Evolutionary conservation across 2,329 filamentous ascomycete species (phyloP).

Genomic region (Fusarium sterilihyphosum): DNA sequence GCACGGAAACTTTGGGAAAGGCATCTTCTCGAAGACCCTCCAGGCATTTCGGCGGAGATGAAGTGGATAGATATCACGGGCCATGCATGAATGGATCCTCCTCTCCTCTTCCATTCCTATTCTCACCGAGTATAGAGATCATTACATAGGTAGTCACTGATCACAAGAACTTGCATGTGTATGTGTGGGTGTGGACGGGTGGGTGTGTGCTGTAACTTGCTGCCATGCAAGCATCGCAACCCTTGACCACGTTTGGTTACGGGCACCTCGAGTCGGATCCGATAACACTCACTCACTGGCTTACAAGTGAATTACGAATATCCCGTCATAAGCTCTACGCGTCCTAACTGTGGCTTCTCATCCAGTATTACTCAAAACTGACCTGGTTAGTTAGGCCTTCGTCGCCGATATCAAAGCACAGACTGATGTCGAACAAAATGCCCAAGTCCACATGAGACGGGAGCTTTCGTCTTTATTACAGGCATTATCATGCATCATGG

Average conservation of each 20-base stretch:
- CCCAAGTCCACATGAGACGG: neutral
- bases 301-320: slow-evolving; percentile 4
- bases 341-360: neutral
- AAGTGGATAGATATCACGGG: neutral
- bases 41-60: neutral
- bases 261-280: neutral
- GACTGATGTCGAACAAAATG: neutral
- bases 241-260: neutral
- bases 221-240: slow-evolving; percentile 1
- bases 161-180: neutral
- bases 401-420: neutral
- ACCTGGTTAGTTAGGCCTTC: neutral
- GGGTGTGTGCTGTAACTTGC: neutral
- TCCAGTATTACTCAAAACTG: neutral
- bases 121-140: neutral
- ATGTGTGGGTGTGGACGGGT: neutral
- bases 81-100: neutral
- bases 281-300: neutral
- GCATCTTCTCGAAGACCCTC: neutral
- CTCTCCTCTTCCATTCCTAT: neutral
- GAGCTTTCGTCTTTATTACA: neutral
- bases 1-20: neutral
- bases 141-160: neutral
- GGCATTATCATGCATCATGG: neutral
- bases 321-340: neutral